Base-by-base conservation (phyloP, 2,329 filamentous ascomycete species). In the Penicillium aurantiogriseum region DNA sequence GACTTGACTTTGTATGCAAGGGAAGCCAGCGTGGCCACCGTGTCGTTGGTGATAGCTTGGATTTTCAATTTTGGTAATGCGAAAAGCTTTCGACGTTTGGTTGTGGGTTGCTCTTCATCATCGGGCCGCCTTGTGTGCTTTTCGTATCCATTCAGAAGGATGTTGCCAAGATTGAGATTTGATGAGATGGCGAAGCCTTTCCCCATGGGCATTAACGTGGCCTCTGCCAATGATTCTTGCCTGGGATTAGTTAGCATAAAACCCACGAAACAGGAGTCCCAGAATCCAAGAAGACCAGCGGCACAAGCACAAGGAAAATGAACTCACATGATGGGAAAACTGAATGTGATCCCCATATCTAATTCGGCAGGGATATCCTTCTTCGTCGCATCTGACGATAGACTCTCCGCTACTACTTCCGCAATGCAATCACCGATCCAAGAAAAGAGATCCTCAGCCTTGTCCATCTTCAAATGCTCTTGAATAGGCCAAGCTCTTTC, bases 401-500 rank as follows among this genome's bases (percentile, higher is more conserved):
- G 62, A 49, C 75, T 78, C 59, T 86, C 82, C 33, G 76, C 77
- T 17, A 93, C 86, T 4, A 92, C 88, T 59, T 88, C 81, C 15
- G 88, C 88, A 64, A 94, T 90, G 67, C 88, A 89, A 65, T 83
- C 79, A 27, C 90, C 90, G 63, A 94, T 90, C 90, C 90, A 94
- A n/a, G 81, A 76, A 71, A 94, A 94, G 2, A 93, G 77, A 56
- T 87, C 85, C 56, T 91, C 86, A 1, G 88, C 85, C 61, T 92
- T 87, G 64, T 91, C 85, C 71, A 77, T 81, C 63, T 83, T 83
- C 67, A 83, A 59, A 68, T 83, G 81, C 51, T 83, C 80, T 25
- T 76, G 80, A 59, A 83, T 83, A 4, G 80, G 80, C 81, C 81
- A 83, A 59, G 76, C 75, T 62, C 73, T 79, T 60, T 82, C 81